These are phyloP conservation scores for Bryoglossum gracile DNA, from an alignment of 495 filamentous ascomycete genomes.

Conservation along the genomic window DNA sequence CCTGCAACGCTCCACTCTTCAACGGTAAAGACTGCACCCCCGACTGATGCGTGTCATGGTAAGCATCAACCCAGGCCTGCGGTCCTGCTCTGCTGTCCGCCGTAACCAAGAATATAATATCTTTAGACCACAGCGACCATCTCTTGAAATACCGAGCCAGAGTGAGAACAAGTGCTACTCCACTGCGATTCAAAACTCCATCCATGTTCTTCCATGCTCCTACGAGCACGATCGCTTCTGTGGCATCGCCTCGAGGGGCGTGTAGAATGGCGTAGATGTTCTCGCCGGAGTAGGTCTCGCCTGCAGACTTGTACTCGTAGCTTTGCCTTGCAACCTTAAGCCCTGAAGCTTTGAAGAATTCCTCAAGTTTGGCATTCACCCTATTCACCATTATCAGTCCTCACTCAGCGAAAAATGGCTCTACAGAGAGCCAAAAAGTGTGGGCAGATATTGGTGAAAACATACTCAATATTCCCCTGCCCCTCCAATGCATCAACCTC, in stretches of 20 bases:
- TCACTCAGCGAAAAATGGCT: too few species aligned
- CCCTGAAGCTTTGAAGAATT: conserved; percentile 67
- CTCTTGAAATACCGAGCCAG: conserved; percentile 91
- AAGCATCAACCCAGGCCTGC: conserved; percentile 96
- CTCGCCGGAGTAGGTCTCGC: conserved; percentile 68
- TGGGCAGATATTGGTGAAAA: background rate
- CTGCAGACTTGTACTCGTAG: conserved; percentile 70
- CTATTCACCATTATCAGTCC: conserved; percentile 32
- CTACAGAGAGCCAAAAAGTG: background rate
- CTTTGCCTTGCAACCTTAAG: conserved; percentile 79
- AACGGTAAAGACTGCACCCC: conserved; percentile 69
- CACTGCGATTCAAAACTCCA: conserved; percentile 73
- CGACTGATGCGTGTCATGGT: conserved; percentile 77
- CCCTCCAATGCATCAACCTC: conserved; percentile 63
- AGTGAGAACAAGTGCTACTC: conserved; percentile 76
- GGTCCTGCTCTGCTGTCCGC: conserved; percentile 84
- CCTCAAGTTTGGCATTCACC: conserved; percentile 60
- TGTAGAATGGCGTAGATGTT: conserved; percentile 95
- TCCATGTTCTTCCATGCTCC: conserved; percentile 83
- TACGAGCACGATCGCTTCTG: conserved; percentile 89
- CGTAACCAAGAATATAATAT: conserved; percentile 88
- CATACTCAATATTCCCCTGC: conserved; percentile 42
- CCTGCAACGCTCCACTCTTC: conserved; percentile 90
- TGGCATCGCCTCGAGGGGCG: conserved; percentile 93
- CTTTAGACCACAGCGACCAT: conserved; percentile 98